Base-by-base conservation (phyloP, 2,329 filamentous ascomycete genomes). In the Monilinia vaccinii-corymbosi region DNA sequence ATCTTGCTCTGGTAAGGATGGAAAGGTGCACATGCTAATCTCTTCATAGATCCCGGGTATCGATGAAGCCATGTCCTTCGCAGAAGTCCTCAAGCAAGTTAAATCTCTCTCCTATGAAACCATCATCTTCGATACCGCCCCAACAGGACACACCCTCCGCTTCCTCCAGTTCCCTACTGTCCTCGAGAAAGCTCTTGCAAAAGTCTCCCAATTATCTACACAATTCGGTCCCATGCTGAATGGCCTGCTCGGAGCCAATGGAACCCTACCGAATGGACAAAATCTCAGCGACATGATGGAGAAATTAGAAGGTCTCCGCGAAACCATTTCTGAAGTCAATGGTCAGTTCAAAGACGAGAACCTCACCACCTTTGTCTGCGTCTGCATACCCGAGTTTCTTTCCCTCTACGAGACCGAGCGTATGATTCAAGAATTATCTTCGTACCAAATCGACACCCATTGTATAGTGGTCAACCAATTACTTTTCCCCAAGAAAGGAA, bases 1-100 rank as follows among this genome's bases (percentile, higher is more conserved):
- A 28, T 46, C 28, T 34, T 48, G 40, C 34, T 59, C 64, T 47
- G 16, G 31, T 45, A 11, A n/a, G 56, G 52, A 4, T 18, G 10
- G 52, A 34, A 44, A 31, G 21, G 6, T 23, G 8, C 11, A 55
- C 18, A 18, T 28, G 21, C 47, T 52, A 28, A 44, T 56, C 51
- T n/a, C 5, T 21, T 14, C n/a, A 14, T 68, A 96, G 90, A 99
- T 99, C 64, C 94, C 94, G 21, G 94, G 94, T 76, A 96, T 99
- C 64, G 94, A 99, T 73, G 94, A 99, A 76, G 94, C 94, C 74
- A 99, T 99, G 94, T 97, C 92, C 60, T 99, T 99, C 73, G 94
- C 94, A 73, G 94, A 99, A 78, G 94, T 99, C 65, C 83, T 99
- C 71, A 99, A 99, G 77, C 94, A 99, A 77, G 94, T 99, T 78